phyloP scores from a whole-genome alignment of 495 filamentous ascomycete genomes.

The Xylaria cubensis region DNA sequence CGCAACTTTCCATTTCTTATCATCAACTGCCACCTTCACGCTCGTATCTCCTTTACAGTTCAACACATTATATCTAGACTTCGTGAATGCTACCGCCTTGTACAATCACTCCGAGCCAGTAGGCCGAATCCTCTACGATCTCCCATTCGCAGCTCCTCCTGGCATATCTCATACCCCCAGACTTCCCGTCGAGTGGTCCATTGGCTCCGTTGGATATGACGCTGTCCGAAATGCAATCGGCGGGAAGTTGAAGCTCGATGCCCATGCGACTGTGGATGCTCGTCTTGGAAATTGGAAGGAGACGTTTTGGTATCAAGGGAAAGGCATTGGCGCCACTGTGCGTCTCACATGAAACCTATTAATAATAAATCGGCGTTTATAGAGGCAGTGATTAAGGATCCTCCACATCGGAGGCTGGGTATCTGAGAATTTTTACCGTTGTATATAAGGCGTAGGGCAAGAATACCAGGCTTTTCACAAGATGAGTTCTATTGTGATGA shows the following conservation, averaged over 20 bases:
- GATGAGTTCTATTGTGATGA: background rate
- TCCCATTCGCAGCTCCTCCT: conserved; percentile 79
- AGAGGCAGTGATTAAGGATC: background rate
- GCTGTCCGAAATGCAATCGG: conserved; percentile 84
- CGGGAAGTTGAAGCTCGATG: conserved; percentile 76
- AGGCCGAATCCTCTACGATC: conserved; percentile 74
- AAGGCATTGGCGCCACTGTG: conserved; percentile 77
- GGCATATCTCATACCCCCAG: conserved; percentile 72
- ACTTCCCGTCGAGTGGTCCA: conserved; percentile 79
- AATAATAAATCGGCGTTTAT: conserved; percentile 15
- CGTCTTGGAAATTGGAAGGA: conserved; percentile 75
- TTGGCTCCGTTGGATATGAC: conserved; percentile 82
- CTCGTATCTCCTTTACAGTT: conserved; percentile 77
- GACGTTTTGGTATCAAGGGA: conserved; percentile 70
- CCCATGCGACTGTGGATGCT: conserved; percentile 74
- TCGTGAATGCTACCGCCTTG: conserved; percentile 81
- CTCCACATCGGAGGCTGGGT: background rate
- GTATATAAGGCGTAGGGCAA: background rate
- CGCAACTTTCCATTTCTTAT: conserved; percentile 84
- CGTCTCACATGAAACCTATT: conserved; percentile 37
- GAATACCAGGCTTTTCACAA: conserved; percentile 5
- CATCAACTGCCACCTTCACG: conserved; percentile 84
- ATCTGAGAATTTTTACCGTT: background rate
- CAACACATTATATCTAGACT: conserved; percentile 75
- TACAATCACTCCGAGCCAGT: conserved; percentile 81